Percentiles rank a stretch among this genome's conserved stretches.
These are phyloP conservation scores for Candida railenensis DNA, from an alignment of 805 yeast genomes.

Conservation along the genomic window DNA sequence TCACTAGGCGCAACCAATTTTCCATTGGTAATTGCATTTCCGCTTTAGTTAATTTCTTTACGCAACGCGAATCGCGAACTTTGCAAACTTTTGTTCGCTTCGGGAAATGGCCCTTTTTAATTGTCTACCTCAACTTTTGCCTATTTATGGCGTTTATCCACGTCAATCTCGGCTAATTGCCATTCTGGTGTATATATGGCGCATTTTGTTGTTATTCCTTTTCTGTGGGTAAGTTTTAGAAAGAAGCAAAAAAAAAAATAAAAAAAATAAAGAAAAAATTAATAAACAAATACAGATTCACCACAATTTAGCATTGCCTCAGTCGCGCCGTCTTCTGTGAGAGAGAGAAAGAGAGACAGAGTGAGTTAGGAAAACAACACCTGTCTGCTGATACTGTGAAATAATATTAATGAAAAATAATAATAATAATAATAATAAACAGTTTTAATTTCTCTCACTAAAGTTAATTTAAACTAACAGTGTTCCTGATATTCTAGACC, in stretches of 20 bases:
- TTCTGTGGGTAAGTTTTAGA: background rate
- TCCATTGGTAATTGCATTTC: background rate
- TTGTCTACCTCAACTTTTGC: background rate
- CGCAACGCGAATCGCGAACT: slow-evolving; percentile 4
- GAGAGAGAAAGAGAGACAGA: no score
- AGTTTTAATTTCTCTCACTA: no score
- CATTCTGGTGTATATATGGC: background rate
- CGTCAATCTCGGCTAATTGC: background rate
- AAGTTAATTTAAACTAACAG: no score
- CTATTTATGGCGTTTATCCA: background rate
- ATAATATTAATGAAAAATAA: no score
- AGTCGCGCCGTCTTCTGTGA: no score
- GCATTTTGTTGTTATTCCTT: no score
- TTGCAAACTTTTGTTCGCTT: background rate
- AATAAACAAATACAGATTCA: no score
- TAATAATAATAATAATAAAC: no score
- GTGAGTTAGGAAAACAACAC: no score
- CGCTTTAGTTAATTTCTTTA: background rate
- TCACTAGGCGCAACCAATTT: background rate
- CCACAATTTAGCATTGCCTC: no score
- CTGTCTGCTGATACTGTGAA: no score
- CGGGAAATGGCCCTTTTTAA: background rate
- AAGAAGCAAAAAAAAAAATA: background rate
- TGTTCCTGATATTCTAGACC: no score
- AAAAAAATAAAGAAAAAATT: background rate